Evolutionary conservation across 768 basidiomycete genomes (phyloP), one percentile per base, ranked within the genome.

Genomic region (Suillus subalutaceus): DNA sequence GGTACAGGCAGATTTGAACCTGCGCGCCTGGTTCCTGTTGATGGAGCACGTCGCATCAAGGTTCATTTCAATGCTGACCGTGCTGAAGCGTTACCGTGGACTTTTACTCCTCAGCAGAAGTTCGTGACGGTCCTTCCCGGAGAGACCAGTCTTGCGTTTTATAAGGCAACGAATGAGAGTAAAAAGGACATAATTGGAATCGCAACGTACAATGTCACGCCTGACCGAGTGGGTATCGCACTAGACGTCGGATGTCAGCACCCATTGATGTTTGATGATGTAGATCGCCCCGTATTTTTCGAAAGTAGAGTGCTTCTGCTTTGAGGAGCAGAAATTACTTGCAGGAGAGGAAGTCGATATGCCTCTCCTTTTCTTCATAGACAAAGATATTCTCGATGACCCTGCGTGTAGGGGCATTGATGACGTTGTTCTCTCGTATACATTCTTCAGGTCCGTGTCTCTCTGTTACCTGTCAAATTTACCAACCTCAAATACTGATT

Each of bases 271-370:
- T 43, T 53, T 67, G 13, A 62, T 48, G 18, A 26, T 52, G 23
- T 73, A 98, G 97, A 86, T 99, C 70, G 97, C 97, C 10, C 96
- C 97, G 0, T 99, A 99, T 78, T 99, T 99, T 74, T 95, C 96
- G 61, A 99, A 99, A 81, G 95, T 99, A 15, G 97, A 99, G 77
- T 99, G 97, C 71, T 99, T 99, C 82, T 99, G 97, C 79, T 99
- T 99, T 71, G 97, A 99, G 77, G 97, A 99, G 75, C 97, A 99
- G 78, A 92, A 90, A 71, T 86, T 99, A 12, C 82, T 97, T 32
- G 96, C 96, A 0, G 90, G 91, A 37, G 97, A 99, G 80, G 96
- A 98, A 79, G 92, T 99, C 41, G 97, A 99, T 78, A 94, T 99
- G 86, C 97, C 97, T 3, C 84, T 99, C 23, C 86, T 99, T 64